Base-by-base conservation (phyloP, 352 stramenopile genomes). In the Phytophthora agathidicida region DNA sequence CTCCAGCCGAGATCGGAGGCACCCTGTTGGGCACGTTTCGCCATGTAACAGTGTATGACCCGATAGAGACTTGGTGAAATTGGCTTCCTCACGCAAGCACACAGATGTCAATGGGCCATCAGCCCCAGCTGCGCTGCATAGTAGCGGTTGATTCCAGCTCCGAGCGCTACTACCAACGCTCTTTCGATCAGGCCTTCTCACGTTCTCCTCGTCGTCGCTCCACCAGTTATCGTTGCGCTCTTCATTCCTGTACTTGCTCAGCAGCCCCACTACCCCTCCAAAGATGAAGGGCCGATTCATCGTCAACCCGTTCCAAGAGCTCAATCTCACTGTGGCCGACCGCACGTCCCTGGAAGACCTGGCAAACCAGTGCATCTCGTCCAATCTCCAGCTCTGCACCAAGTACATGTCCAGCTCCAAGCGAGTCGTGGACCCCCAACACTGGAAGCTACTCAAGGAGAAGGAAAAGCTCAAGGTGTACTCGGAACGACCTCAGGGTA, bases 211-310 rank as follows among this genome's bases (percentile, higher is more conserved):
- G 41, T 43, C 44, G 44, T 60, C 16, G 14, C 44, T 51, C 8
- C 24, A 37, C 3, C 14, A 8, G 22, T 39, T 13, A 11, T 22
- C 20, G 26, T 63, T 30, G 19, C 23, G 32, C 57, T 60, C 33
- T 37, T 19, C 50, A 68, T 51, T 68, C 32, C 19, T 44, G 7
- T 22, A 39, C 33, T 67, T 55, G 32, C 39, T 32, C 20, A 33
- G 17, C n/a, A 20, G 8, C 4, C 22, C 4, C 47, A 45, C 45
- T 53, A 30, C 33, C 8, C 19, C 23, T 27, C 7, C 17, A 19
- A 42, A 42, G 5, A 74, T 74, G 65, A 74, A 70, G 39, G 53
- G 52, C 23, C 59, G 65, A 44, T 74, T 74, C 49, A 54, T 62
- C 48, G 47, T 73, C 17, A 75, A 76, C 20, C 62, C 62, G 22